Conservation (phyloP, 2,329 filamentous ascomycete genomes). For the Sporothrix protearum region DNA sequence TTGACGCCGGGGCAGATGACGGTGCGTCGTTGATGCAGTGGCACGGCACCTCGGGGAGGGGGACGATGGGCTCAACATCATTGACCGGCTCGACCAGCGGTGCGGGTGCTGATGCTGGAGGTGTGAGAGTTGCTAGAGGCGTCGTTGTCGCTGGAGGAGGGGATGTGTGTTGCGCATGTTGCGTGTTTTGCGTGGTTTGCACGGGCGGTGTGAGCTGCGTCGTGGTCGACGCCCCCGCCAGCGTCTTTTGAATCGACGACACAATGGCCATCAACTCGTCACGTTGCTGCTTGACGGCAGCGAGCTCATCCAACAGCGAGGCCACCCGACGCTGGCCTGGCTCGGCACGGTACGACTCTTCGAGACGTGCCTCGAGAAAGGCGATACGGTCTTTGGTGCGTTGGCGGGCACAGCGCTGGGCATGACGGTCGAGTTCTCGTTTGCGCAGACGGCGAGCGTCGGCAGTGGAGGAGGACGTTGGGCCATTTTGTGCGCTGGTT, state of each 20-base stretch:
- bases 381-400: slow-evolving; percentile 3
- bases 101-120: not conserved
- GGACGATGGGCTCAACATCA: not conserved
- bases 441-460: not conserved
- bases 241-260: not conserved
- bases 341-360: not conserved
- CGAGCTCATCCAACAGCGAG: not conserved
- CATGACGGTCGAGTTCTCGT: not conserved
- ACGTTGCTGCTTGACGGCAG: slow-evolving; percentile 2
- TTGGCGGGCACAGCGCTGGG: not conserved
- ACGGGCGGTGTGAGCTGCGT: too few relatives aligned
- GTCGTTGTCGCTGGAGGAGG: not conserved
- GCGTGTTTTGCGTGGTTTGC: not conserved
- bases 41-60: not conserved
- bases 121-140: not conserved
- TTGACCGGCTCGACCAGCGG: not conserved
- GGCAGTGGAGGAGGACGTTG: not conserved
- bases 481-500: not conserved
- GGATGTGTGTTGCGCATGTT: not conserved
- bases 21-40: not conserved
- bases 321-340: not conserved
- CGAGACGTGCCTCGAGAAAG: not conserved
- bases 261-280: not conserved
- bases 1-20: not conserved
- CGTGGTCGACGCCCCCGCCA: not conserved